A percentile compares a stretch with the other conserved stretches of the same genome.
Evolutionary conservation across 495 filamentous ascomycete species (phyloP).

Genomic region (Parmelia sp.): DNA sequence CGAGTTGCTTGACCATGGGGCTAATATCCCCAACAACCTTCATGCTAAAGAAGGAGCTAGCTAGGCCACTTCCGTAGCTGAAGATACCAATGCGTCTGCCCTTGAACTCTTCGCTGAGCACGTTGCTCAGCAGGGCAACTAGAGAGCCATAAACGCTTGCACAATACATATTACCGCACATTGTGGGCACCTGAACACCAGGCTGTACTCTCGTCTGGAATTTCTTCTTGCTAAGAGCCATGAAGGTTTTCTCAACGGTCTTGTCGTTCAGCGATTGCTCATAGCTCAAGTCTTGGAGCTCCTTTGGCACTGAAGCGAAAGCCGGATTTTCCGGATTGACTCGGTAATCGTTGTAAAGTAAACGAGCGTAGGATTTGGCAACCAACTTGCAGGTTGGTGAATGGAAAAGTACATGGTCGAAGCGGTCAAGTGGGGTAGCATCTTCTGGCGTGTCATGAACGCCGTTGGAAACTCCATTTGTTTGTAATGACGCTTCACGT

Average conservation of each 20-base stretch:
- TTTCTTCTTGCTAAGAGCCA: constrained; percentile 91
- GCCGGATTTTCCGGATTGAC: constrained; percentile 65
- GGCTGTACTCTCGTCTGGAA: constrained; percentile 85
- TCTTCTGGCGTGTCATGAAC: constrained; percentile 41
- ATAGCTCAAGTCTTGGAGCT: constrained; percentile 81
- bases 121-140: constrained; percentile 65
- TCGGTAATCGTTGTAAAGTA: constrained; percentile 96
- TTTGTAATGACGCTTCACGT: constrained; percentile 68
- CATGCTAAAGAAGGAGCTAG: constrained; percentile 82
- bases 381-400: constrained; percentile 97
- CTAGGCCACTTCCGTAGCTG: constrained; percentile 91
- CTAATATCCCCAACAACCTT: constrained; percentile 74
- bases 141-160: constrained; percentile 89
- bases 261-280: constrained; percentile 82
- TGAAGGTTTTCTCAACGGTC: constrained; percentile 93
- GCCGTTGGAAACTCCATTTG: constrained; percentile 56
- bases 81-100: constrained; percentile 89
- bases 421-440: constrained; percentile 72
- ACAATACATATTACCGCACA: constrained; percentile 99
- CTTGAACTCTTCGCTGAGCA: constrained; percentile 61
- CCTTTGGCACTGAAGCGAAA: constrained; percentile 81
- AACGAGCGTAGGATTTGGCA: constrained; percentile 85
- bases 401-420: constrained; percentile 95
- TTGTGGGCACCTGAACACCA: constrained; percentile 76
- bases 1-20: constrained; percentile 66